Conservation (phyloP, 768 basidiomycete species). For the Strobilomyces dryophilus region DNA sequence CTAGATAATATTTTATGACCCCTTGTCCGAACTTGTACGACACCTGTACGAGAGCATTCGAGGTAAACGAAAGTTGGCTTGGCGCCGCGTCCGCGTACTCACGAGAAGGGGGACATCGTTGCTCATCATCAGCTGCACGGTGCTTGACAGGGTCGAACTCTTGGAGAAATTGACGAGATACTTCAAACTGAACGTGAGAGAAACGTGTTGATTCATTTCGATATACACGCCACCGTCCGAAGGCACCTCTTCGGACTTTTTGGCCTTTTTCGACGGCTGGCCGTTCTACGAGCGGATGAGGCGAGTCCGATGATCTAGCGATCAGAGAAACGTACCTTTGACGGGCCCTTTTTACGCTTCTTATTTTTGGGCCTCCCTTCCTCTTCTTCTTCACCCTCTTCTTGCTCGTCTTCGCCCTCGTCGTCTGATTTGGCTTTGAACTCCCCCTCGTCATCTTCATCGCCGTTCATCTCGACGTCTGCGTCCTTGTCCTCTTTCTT, state of each 20-base stretch:
- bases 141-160: slow-evolving; percentile 66
- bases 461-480: slow-evolving; percentile 47
- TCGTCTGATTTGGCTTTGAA: slow-evolving; percentile 43
- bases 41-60: slow-evolving; percentile 44
- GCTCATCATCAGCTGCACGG: slow-evolving; percentile 83
- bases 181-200: slow-evolving; percentile 92
- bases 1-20: slow-evolving; percentile 89
- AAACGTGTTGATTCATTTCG: slow-evolving; percentile 87
- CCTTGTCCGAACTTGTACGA: slow-evolving; percentile 89
- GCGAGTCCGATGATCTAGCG: background rate
- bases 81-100: slow-evolving; percentile 21
- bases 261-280: slow-evolving; percentile 54
- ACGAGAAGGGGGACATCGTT: slow-evolving; percentile 90
- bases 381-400: slow-evolving; percentile 52
- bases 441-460: slow-evolving; percentile 41
- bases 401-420: slow-evolving; percentile 44
- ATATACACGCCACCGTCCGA: slow-evolving; percentile 61
- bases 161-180: slow-evolving; percentile 97
- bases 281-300: slow-evolving; percentile 14
- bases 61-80: background rate
- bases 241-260: slow-evolving; percentile 54
- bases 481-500: slow-evolving; percentile 40
- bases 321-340: slow-evolving; percentile 39
- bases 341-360: slow-evolving; percentile 60
- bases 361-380: slow-evolving; percentile 52